Conservation (phyloP, 2,329 filamentous ascomycete species). For the Orbilia quercus region DNA sequence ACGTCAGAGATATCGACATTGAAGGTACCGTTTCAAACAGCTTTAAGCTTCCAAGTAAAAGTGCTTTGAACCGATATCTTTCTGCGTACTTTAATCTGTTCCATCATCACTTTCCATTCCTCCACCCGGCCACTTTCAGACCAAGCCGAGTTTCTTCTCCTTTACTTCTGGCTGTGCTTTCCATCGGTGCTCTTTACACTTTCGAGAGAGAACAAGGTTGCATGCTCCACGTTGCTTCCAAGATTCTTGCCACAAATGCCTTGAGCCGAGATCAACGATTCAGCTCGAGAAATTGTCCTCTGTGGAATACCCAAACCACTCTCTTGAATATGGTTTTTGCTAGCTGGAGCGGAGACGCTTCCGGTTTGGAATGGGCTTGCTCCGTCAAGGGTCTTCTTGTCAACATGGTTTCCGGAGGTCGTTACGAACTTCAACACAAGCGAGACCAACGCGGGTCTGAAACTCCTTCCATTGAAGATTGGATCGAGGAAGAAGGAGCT, state of each 20-base stretch:
- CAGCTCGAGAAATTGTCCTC: constrained; percentile 93
- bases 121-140: constrained; percentile 91
- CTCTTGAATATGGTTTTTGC: constrained; percentile 98
- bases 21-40: constrained; percentile 86
- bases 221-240: constrained; percentile 96
- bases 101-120: constrained; percentile 94
- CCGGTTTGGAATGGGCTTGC: constrained; percentile 97
- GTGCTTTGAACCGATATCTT: constrained; percentile 88
- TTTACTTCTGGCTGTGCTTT: constrained; percentile 86
- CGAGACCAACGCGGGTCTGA: constrained; percentile 84
- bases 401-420: constrained; percentile 98
- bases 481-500: constrained; percentile 97
- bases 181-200: constrained; percentile 94
- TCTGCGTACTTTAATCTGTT: constrained; percentile 97
- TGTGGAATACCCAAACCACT: constrained; percentile 98
- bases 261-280: constrained; percentile 98
- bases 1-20: constrained; percentile 81
- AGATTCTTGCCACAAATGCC: constrained; percentile 96
- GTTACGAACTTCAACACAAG: constrained; percentile 93
- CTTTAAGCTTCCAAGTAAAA: constrained; percentile 84
- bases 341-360: constrained; percentile 98
- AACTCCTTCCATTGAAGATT: constrained; percentile 83
- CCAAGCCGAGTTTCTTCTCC: constrained; percentile 83
- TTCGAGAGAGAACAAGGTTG: constrained; percentile 96
- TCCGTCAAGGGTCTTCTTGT: constrained; percentile 98